Conservation (phyloP, 306 rosid species). For the Cyamopsis tetragonoloba region DNA sequence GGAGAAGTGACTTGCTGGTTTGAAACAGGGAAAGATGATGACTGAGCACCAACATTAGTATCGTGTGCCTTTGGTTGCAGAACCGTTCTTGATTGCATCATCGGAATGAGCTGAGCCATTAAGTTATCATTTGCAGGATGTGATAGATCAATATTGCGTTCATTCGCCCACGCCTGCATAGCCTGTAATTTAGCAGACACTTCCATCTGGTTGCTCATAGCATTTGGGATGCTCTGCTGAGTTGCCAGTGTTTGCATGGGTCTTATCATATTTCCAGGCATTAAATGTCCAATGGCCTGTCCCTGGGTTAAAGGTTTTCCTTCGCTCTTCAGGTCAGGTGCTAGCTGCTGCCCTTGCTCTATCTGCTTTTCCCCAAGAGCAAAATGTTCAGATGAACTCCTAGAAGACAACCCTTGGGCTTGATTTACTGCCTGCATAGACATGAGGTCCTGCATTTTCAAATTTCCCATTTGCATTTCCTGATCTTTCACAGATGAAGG, state of each 20-base stretch:
- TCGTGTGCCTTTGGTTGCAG: slow-evolving; percentile 65
- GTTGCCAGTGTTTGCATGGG: slow-evolving; percentile 55
- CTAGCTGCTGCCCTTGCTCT: slow-evolving; percentile 67
- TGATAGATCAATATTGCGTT: slow-evolving; percentile 74
- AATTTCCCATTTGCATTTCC: slow-evolving; percentile 67
- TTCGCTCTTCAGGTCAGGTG: slow-evolving; percentile 64
- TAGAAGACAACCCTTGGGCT: slow-evolving; percentile 60
- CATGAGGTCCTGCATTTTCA: slow-evolving; percentile 79
- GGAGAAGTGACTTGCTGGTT: slow-evolving; percentile 78
- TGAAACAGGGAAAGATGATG: slow-evolving; percentile 57
- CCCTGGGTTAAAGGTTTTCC: slow-evolving; percentile 57
- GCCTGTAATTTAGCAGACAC: slow-evolving; percentile 66
- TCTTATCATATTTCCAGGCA: slow-evolving; percentile 62
- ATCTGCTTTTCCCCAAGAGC: slow-evolving; percentile 65
- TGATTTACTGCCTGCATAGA: slow-evolving; percentile 58
- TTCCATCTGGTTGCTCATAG: slow-evolving; percentile 63
- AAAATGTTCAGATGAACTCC: slow-evolving; percentile 61
- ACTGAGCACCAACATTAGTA: slow-evolving; percentile 53
- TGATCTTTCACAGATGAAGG: slow-evolving; percentile 71
- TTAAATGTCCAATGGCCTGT: slow-evolving; percentile 45
- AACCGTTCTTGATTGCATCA: slow-evolving; percentile 70
- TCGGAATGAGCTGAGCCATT: slow-evolving; percentile 66
- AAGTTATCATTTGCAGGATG: slow-evolving; percentile 69
- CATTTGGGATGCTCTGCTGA: slow-evolving; percentile 58
- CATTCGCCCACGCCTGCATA: slow-evolving; percentile 84